A percentile compares a stretch with the other conserved stretches of the same genome.
phyloP scores from a whole-genome alignment of 2,329 filamentous ascomycete genomes.

The Chaetomiaceae sp. region DNA sequence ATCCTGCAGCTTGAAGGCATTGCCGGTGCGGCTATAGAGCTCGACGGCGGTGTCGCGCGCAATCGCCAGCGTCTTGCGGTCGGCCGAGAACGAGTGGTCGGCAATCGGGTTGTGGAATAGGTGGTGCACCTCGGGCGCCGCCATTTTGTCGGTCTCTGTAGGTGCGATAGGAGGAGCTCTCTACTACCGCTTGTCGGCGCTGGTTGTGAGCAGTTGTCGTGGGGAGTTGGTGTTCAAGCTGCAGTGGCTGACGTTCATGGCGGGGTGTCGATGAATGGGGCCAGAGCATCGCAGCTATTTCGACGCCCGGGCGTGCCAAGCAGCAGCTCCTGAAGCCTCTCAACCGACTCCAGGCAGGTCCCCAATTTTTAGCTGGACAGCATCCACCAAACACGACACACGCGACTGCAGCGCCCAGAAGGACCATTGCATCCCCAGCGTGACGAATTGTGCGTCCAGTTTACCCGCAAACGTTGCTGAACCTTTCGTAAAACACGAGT shows the following conservation, averaged over 20 bases:
- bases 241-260: too few relatives aligned
- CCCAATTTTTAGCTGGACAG: too few relatives aligned
- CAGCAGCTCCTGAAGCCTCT: too few relatives aligned
- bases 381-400: too few relatives aligned
- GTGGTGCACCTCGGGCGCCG: conserved; percentile 84
- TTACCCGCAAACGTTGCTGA: background rate
- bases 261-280: too few relatives aligned
- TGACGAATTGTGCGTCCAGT: too few relatives aligned
- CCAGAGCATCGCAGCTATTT: too few relatives aligned
- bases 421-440: too few relatives aligned
- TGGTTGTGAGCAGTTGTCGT: background rate
- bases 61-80: conserved; percentile 82
- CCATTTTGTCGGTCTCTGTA: conserved; percentile 51
- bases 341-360: too few relatives aligned
- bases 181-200: conserved; percentile 66
- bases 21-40: conserved; percentile 71
- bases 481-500: background rate
- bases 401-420: too few relatives aligned
- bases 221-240: background rate
- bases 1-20: conserved; percentile 75
- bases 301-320: too few relatives aligned
- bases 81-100: conserved; percentile 96
- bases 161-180: conserved; percentile 88
- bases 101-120: conserved; percentile 95
- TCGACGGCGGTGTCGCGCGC: conserved; percentile 86